Evolutionary conservation across 2,329 filamentous ascomycete genomes (phyloP), one percentile per base, ranked within the genome.

Genomic region (Talaromyces sp.): DNA sequence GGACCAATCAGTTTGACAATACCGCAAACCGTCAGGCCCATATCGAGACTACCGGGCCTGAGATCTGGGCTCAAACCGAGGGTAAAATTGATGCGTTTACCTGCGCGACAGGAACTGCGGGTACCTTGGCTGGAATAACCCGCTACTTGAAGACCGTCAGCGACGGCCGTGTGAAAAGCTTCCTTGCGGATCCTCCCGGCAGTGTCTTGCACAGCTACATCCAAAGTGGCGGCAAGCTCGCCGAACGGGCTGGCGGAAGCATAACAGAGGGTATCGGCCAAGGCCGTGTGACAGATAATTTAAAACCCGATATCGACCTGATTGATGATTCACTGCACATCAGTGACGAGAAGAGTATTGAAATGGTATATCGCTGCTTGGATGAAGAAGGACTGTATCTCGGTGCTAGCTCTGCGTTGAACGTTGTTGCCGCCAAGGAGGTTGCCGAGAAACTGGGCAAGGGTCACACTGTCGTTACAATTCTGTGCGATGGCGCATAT

Each of bases 1-100:
- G 95, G 95, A 99, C 95, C 52, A 96, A 99, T 80, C 95, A 99
- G 81, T 99, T 99, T 80, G 95, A 99, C 78, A 99, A 99, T 82
- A 88, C 85, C 61, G 95, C 95, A 62, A 99, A 99, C 80, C 86
- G 95, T 61, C 89, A 91, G 73, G 95, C 95, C 57, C 95, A 99
- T 77, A 90, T 98, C 71, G 94, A 97, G 83, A 98, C 94, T 1
- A 99, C 95, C 0, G 95, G 95, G 0, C 95, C 95, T 0, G 95
- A 99, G 80, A 97, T 99, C 75, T 99, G 95, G 95, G 82, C 88
- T 33, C 95, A 99, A 83, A 98, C 95, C 0, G 80, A 76, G 2
- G 94, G 95, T 41, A 89, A 89, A 69, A 80, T 99, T 24, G 93
- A 98, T 77, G 95, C 93, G 4, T 99, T 99, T 74, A 97, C 93